Evolutionary conservation across 2,329 filamentous ascomycete species (phyloP).

Genomic region (Hirsutella minnesotensis): DNA sequence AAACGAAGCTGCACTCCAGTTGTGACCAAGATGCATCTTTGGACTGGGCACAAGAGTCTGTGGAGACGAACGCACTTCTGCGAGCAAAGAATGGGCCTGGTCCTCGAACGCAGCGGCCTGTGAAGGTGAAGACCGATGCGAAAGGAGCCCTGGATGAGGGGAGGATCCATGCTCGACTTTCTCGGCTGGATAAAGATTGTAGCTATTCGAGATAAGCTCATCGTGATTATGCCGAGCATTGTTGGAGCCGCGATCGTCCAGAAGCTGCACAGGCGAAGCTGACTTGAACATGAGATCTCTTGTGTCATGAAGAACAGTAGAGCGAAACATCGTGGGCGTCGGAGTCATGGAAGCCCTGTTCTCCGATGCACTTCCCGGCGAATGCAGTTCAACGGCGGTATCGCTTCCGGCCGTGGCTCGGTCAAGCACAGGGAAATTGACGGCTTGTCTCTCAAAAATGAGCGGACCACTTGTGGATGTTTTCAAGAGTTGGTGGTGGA

Average conservation of each 20-base stretch:
- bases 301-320: background rate
- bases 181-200: no score
- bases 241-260: background rate
- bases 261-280: background rate
- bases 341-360: constrained; percentile 2
- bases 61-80: no score
- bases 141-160: no score
- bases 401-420: constrained; percentile 1
- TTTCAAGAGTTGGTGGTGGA: constrained; percentile 14
- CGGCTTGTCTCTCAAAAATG: constrained; percentile 10
- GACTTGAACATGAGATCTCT: background rate
- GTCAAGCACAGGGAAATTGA: constrained; percentile 8
- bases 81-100: no score
- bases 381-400: background rate
- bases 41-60: background rate
- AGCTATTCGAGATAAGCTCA: no score
- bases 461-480: constrained; percentile 7
- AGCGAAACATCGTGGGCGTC: background rate
- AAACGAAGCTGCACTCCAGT: constrained; percentile 1
- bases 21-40: background rate
- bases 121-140: no score
- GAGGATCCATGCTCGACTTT: no score
- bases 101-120: no score
- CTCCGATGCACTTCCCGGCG: constrained; percentile 3
- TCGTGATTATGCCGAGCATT: background rate